phyloP scores from a whole-genome alignment of 1,284 basidiomycete species.

The Malassezia arunalokei region DNA sequence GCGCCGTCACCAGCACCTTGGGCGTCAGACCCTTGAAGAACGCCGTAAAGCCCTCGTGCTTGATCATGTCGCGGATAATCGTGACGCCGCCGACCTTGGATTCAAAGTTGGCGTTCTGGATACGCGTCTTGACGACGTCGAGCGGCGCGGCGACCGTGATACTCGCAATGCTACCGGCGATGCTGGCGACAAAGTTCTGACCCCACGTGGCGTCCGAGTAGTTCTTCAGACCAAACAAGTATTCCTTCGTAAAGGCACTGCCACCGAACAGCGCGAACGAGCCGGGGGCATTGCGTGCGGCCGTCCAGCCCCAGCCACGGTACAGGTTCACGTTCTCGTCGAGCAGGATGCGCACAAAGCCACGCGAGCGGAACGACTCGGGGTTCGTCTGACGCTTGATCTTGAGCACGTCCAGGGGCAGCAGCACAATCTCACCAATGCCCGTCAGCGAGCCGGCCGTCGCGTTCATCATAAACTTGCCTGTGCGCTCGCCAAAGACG shows the following conservation, averaged over 20 bases:
- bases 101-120: slow-evolving; percentile 97
- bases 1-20: slow-evolving; percentile 79
- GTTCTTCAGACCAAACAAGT: slow-evolving; percentile 73
- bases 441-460: slow-evolving; percentile 56
- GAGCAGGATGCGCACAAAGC: slow-evolving; percentile 72
- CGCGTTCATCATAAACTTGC: slow-evolving; percentile 91
- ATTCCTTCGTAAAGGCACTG: slow-evolving; percentile 86
- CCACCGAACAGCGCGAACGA: slow-evolving; percentile 85
- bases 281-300: slow-evolving; percentile 91
- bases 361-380: slow-evolving; percentile 50
- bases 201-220: slow-evolving; percentile 85
- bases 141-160: slow-evolving; percentile 93
- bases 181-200: slow-evolving; percentile 67
- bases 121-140: slow-evolving; percentile 74
- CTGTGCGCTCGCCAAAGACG: slow-evolving; percentile 84
- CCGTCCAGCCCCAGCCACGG: slow-evolving; percentile 97
- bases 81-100: slow-evolving; percentile 68
- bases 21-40: slow-evolving; percentile 89
- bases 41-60: slow-evolving; percentile 69
- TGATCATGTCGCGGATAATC: slow-evolving; percentile 75
- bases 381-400: slow-evolving; percentile 63
- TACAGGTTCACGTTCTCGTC: slow-evolving; percentile 84
- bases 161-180: slow-evolving; percentile 83
- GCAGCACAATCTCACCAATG: slow-evolving; percentile 88
- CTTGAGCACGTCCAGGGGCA: slow-evolving; percentile 90